Evolutionary conservation across 805 yeast genomes (phyloP).

Genomic region (Cyberlindnera veronae): DNA sequence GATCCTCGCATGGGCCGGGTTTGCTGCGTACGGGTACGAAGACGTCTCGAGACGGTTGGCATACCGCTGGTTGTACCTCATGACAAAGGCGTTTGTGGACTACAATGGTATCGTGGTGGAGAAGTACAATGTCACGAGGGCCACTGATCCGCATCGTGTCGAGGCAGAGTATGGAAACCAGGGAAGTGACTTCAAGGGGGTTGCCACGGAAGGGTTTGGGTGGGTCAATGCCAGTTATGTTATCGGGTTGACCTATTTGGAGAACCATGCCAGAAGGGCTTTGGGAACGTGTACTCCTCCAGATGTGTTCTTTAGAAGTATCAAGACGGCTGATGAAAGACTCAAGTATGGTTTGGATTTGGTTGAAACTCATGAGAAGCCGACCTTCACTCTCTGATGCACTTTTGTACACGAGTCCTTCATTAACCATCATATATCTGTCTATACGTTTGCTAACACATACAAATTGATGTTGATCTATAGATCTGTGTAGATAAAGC

Average conservation of each 20-base stretch:
- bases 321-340: conserved; percentile 23
- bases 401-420: too few relatives aligned
- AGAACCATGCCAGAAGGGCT: conserved; percentile 66
- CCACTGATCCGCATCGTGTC: conserved; percentile 83
- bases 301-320: conserved; percentile 24
- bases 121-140: conserved; percentile 84
- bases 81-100: conserved; percentile 87
- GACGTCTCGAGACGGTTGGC: conserved; percentile 67
- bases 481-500: too few relatives aligned
- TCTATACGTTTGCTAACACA: too few relatives aligned
- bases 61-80: conserved; percentile 85
- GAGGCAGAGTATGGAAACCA: conserved; percentile 97
- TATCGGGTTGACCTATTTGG: conserved; percentile 65
- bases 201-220: conserved; percentile 94
- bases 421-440: too few relatives aligned
- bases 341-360: conserved; percentile 21
- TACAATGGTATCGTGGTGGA: conserved; percentile 94
- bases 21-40: conserved; percentile 64
- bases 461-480: too few relatives aligned
- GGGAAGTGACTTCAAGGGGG: conserved; percentile 89
- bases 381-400: conserved; percentile 2
- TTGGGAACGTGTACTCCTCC: conserved; percentile 55
- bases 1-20: conserved; percentile 88
- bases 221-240: conserved; percentile 93
- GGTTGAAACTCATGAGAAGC: conserved; percentile 5